Conservation (phyloP, 2,329 filamentous ascomycete genomes). For the Alternaria gansuensis region DNA sequence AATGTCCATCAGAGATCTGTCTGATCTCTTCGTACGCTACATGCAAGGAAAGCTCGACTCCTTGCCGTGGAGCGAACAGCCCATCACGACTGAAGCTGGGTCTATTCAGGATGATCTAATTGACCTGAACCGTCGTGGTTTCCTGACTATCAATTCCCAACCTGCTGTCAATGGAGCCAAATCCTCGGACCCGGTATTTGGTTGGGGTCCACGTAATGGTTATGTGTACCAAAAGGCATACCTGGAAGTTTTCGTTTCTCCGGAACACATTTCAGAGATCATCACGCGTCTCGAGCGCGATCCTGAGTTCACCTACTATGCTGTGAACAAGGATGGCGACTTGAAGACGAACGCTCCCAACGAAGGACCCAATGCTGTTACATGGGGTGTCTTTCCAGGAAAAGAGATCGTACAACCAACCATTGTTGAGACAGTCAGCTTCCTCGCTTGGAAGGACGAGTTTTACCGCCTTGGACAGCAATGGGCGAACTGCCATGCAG, state of each 20-base stretch:
- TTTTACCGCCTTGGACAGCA: slow-evolving; percentile 91
- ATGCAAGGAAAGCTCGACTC: slow-evolving; percentile 81
- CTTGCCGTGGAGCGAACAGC: slow-evolving; percentile 92
- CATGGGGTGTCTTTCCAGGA: slow-evolving; percentile 98
- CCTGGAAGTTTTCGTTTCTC: slow-evolving; percentile 87
- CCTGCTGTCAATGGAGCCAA: slow-evolving; percentile 91
- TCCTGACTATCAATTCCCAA: slow-evolving; percentile 97
- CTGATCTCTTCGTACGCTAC: slow-evolving; percentile 84
- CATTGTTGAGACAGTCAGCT: slow-evolving; percentile 98
- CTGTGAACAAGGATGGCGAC: slow-evolving; percentile 82
- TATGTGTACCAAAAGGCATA: slow-evolving; percentile 99
- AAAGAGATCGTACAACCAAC: slow-evolving; percentile 99
- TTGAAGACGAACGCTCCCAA: slow-evolving; percentile 84
- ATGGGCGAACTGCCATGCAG: slow-evolving; percentile 91
- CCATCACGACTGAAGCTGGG: slow-evolving; percentile 83
- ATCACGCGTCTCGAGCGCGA: slow-evolving; percentile 79
- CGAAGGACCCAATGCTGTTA: slow-evolving; percentile 95
- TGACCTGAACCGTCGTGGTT: slow-evolving; percentile 81
- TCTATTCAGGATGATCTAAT: slow-evolving; percentile 79
- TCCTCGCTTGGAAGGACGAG: slow-evolving; percentile 98
- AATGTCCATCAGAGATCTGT: slow-evolving; percentile 78
- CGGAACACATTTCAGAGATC: slow-evolving; percentile 78
- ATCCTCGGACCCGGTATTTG: slow-evolving; percentile 84
- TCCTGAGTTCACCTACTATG: slow-evolving; percentile 90
- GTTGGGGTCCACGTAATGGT: slow-evolving; percentile 93